phyloP scores from a whole-genome alignment of 164 flowering plant genomes.

The Macadamia tetraphylla region DNA sequence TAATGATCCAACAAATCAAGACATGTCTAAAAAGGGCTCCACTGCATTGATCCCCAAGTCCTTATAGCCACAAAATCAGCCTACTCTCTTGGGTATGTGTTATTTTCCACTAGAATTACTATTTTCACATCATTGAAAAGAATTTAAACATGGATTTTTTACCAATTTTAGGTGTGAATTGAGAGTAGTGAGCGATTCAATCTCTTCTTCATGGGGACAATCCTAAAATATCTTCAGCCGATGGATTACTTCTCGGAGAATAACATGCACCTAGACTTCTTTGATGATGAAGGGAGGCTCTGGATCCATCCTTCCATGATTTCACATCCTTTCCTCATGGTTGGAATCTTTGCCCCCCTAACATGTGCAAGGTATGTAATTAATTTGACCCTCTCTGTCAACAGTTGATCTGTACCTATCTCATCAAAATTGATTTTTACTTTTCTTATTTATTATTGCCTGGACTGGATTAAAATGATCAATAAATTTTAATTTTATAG shows the following conservation, averaged over 20 bases:
- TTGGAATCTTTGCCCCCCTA: constrained; percentile 65
- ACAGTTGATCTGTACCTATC: too few relatives aligned
- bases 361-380: constrained; percentile 70
- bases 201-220: constrained; percentile 61
- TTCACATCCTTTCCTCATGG: constrained; percentile 37
- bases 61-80: constrained; percentile 51
- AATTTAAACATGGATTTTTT: too few relatives aligned
- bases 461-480: too few relatives aligned
- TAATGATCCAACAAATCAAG: constrained; percentile 48
- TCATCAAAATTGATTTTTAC: not conserved
- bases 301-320: constrained; percentile 53
- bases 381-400: too few relatives aligned
- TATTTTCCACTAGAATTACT: not conserved
- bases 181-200: constrained; percentile 83
- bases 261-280: constrained; percentile 48
- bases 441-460: too few relatives aligned
- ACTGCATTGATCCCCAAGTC: constrained; percentile 35
- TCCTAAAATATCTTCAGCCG: constrained; percentile 61
- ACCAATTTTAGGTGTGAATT: constrained; percentile 53
- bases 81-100: constrained; percentile 48
- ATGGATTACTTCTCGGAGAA: constrained; percentile 60
- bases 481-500: too few relatives aligned
- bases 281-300: constrained; percentile 58
- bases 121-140: too few relatives aligned
- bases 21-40: constrained; percentile 47